Conservation (phyloP, 2,329 filamentous ascomycete genomes). For the Neodidymelliopsis sp. region DNA sequence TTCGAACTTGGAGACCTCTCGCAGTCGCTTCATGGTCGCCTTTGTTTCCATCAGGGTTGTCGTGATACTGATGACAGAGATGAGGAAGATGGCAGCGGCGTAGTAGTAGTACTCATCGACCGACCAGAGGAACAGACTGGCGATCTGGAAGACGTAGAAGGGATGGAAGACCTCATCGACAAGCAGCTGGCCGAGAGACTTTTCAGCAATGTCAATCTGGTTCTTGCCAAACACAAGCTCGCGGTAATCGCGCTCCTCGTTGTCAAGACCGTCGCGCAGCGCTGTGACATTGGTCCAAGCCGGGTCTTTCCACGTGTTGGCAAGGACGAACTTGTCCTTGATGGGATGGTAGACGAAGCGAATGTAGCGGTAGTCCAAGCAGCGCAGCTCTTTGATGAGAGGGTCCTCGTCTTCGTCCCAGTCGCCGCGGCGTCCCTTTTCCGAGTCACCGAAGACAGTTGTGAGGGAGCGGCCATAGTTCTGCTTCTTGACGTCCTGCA, state of each 20-base stretch:
- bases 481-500: slow-evolving; percentile 71
- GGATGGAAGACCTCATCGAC: slow-evolving; percentile 97
- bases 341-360: slow-evolving; percentile 90
- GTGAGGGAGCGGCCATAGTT: slow-evolving; percentile 69
- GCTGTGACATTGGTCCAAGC: slow-evolving; percentile 80
- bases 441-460: slow-evolving; percentile 71
- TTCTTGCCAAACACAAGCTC: slow-evolving; percentile 90
- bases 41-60: slow-evolving; percentile 90
- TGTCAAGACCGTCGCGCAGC: slow-evolving; percentile 81
- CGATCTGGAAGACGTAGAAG: slow-evolving; percentile 98
- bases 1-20: slow-evolving; percentile 92
- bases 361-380: slow-evolving; percentile 91
- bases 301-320: slow-evolving; percentile 93
- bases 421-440: slow-evolving; percentile 72
- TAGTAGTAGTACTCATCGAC: slow-evolving; percentile 98
- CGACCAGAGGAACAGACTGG: slow-evolving; percentile 93
- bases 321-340: slow-evolving; percentile 86
- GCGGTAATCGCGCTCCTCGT: slow-evolving; percentile 83
- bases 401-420: slow-evolving; percentile 77
- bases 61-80: slow-evolving; percentile 90
- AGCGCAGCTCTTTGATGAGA: slow-evolving; percentile 75
- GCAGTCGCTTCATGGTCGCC: slow-evolving; percentile 87
- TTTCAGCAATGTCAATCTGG: slow-evolving; percentile 91
- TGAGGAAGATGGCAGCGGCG: slow-evolving; percentile 90
- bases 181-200: slow-evolving; percentile 80